Base-by-base conservation (phyloP, 2,329 filamentous ascomycete species). In the Ascochyta pisi region DNA sequence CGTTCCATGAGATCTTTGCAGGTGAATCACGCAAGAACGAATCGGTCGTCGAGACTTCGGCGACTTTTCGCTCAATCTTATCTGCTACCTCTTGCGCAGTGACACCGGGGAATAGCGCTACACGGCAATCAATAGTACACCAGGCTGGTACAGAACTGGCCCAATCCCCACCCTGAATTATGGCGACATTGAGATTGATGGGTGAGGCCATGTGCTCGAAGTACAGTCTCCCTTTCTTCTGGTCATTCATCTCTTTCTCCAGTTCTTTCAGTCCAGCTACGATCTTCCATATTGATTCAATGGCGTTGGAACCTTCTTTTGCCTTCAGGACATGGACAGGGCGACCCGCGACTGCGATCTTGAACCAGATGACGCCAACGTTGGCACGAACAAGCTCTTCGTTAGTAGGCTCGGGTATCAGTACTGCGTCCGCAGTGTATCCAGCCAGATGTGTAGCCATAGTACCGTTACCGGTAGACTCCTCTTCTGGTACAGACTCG, bases 151-250 rank as follows among this genome's bases (percentile, higher is more conserved):
- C 63, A 12, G 59, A 63, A 27, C 61, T 64, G 6, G 63, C 60
- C 63, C 63, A 66, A 33, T 66, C 63, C 24, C 63, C 63, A 16
- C 63, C 63, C 19, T 63, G 53, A 16, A 65, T 65, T 54, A 62
- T 65, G 7, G 61, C 63, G 16, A 66, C 58, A 26, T 64, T 64
- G 3, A 66, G 61, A 23, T 64, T 60, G 41, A 64, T 60, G 0
- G 57, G 63, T 9, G 59, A 60, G 7, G 40, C 54, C 35, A 61
- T 50, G 22, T 63, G 54, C 35, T 61, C 60, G 24, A 63, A 63
- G 27, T 63, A 57, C 12, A 63, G 31, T 10, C 58, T 27, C 7
- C 60, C 60, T 35, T 61, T 49, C 47, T 61, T 63, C 29, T 63
- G 52, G 26, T 57, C 55, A 16, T 63, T 63, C 60, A 63, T 61